phyloP scores from a whole-genome alignment of 768 basidiomycete species.

The Zangia roseola region DNA sequence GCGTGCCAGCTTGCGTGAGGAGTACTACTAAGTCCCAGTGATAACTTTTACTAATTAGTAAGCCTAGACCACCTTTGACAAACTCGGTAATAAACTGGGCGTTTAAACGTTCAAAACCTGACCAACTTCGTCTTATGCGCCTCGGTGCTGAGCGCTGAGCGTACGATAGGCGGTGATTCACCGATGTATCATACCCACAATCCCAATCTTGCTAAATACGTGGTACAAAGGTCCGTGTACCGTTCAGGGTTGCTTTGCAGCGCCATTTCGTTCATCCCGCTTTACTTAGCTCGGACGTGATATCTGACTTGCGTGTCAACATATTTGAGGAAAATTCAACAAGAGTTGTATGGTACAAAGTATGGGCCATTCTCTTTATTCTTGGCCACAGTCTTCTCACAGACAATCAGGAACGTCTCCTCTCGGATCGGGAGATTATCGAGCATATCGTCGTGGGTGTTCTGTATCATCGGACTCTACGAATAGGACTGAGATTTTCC shows the following conservation, averaged over 20 bases:
- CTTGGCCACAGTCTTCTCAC: slow-evolving; percentile 13
- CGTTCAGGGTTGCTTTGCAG: not conserved
- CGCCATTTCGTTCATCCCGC: not conserved
- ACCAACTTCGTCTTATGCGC: slow-evolving; percentile 4
- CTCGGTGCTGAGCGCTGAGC: not conserved
- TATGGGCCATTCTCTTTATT: slow-evolving; percentile 27
- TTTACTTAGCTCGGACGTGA: slow-evolving; percentile 62
- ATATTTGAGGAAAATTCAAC: slow-evolving; percentile 56
- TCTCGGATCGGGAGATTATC: slow-evolving; percentile 72
- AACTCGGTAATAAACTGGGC: too few species aligned
- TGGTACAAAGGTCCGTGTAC: slow-evolving; percentile 29
- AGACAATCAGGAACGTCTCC: slow-evolving; percentile 61
- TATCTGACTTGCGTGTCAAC: slow-evolving; percentile 67
- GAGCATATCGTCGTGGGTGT: slow-evolving; percentile 67
- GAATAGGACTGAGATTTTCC: not conserved
- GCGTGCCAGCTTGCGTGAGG: too few species aligned
- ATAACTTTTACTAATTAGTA: too few species aligned
- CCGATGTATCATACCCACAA: slow-evolving; percentile 25
- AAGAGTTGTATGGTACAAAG: slow-evolving; percentile 74
- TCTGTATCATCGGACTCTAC: not conserved
- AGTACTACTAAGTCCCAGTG: too few species aligned
- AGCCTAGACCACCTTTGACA: too few species aligned
- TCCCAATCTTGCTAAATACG: slow-evolving; percentile 31
- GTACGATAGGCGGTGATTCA: not conserved
- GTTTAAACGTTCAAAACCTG: slow-evolving; percentile 7